These are phyloP conservation scores for Parmelia sp. DNA, from an alignment of 495 filamentous ascomycete species.

Conservation along the genomic window DNA sequence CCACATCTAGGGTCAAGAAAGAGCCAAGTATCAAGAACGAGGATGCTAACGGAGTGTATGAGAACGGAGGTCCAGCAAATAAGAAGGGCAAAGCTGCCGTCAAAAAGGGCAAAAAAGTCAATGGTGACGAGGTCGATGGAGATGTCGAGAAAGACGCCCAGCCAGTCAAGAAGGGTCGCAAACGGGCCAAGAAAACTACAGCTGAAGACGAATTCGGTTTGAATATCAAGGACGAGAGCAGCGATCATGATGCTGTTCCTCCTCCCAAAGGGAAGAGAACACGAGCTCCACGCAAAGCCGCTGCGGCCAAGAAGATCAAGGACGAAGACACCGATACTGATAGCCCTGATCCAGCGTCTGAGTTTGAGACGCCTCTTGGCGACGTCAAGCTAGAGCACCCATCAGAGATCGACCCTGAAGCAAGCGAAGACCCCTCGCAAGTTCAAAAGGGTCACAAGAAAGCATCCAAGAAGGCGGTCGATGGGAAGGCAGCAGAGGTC, in stretches of 20 bases:
- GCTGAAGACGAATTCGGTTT: slow-evolving; percentile 17
- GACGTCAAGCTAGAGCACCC: not conserved
- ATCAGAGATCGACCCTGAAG: not conserved
- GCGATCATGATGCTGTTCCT: slow-evolving; percentile 7
- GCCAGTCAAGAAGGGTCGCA: slow-evolving; percentile 16
- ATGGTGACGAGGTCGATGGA: slow-evolving; percentile 20
- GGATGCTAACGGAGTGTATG: slow-evolving; percentile 9
- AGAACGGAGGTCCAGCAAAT: slow-evolving; percentile 24
- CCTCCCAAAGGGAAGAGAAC: slow-evolving; percentile 1
- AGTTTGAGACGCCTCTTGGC: not conserved
- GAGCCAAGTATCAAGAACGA: not conserved
- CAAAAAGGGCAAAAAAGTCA: slow-evolving; percentile 28
- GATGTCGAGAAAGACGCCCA: slow-evolving; percentile 24
- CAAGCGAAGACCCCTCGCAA: slow-evolving; percentile 8
- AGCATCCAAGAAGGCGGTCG: slow-evolving; percentile 10
- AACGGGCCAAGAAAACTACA: slow-evolving; percentile 12
- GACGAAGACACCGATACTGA: slow-evolving; percentile 8
- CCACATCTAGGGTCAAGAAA: slow-evolving; percentile 6
- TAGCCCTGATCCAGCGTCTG: not conserved
- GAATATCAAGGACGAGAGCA: slow-evolving; percentile 11
- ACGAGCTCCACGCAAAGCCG: slow-evolving; percentile 11
- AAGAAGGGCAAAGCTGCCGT: slow-evolving; percentile 29
- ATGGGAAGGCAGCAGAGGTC: not conserved
- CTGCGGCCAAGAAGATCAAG: slow-evolving; percentile 13
- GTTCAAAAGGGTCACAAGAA: slow-evolving; percentile 24